These are phyloP conservation scores for Pythium vanterpoolii DNA, from an alignment of 352 stramenopile species.

Conservation along the genomic window DNA sequence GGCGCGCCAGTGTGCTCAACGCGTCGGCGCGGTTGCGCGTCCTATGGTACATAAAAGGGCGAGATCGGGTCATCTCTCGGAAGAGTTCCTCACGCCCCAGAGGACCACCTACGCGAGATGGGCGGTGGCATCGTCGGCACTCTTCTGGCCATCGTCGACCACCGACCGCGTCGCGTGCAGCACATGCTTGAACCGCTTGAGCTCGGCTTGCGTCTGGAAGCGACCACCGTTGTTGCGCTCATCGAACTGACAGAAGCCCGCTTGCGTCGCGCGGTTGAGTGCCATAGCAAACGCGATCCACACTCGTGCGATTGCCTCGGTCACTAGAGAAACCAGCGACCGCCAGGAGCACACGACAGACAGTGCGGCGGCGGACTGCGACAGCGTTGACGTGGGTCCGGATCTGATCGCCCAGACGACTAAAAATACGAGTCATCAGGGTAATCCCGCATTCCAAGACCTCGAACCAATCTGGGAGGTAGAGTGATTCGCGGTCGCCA, in stretches of 20 bases:
- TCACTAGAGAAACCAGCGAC: no score
- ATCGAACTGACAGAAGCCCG: slow-evolving; percentile 72
- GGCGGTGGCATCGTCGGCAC: slow-evolving; percentile 30
- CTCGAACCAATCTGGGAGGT: no score
- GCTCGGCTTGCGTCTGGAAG: slow-evolving; percentile 73
- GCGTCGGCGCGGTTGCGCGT: slow-evolving; percentile 48
- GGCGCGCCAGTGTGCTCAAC: slow-evolving; percentile 52
- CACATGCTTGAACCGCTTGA: slow-evolving; percentile 76
- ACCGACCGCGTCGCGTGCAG: slow-evolving; percentile 43
- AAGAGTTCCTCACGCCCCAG: background rate
- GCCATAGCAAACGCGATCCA: slow-evolving; percentile 11
- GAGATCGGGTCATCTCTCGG: background rate
- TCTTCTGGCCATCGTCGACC: slow-evolving; percentile 58
- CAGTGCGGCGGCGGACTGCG: no score
- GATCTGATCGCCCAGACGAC: no score
- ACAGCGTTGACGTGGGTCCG: no score
- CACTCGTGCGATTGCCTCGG: no score
- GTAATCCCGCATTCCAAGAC: no score
- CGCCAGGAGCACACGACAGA: no score
- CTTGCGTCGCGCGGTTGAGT: slow-evolving; percentile 62
- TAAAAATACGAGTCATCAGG: no score
- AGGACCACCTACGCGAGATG: slow-evolving; percentile 38
- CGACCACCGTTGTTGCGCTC: slow-evolving; percentile 71
- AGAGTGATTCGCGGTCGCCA: background rate
- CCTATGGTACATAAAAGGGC: slow-evolving; percentile 12